Evolutionary conservation across 192 early-diverging fungal species (phyloP).

Genomic region (Entomortierella chlamydospora): DNA sequence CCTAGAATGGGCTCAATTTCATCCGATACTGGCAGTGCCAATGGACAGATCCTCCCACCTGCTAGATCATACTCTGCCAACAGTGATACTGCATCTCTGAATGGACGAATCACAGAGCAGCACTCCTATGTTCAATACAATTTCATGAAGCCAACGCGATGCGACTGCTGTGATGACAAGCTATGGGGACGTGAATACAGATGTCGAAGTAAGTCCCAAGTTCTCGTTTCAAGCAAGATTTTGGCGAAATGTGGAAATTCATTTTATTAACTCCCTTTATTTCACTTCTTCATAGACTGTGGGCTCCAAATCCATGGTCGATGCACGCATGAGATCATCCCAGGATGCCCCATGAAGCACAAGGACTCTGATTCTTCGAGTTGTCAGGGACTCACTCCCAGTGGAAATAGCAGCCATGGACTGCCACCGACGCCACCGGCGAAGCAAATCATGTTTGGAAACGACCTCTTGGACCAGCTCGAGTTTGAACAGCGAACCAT

Average conservation of each 20-base stretch:
- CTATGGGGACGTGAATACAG: slow-evolving; percentile 66
- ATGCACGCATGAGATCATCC: slow-evolving; percentile 45
- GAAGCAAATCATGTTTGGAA: slow-evolving; percentile 73
- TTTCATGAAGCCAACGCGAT: slow-evolving; percentile 59
- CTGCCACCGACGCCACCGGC: slow-evolving; percentile 32
- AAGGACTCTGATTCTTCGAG: slow-evolving; percentile 43
- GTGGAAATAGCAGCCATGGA: slow-evolving; percentile 32
- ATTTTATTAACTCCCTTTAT: not conserved
- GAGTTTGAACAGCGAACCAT: slow-evolving; percentile 67
- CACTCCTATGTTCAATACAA: slow-evolving; percentile 50
- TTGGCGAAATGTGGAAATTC: too few species aligned
- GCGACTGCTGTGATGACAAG: slow-evolving; percentile 68
- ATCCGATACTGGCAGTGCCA: slow-evolving; percentile 38
- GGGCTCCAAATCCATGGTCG: slow-evolving; percentile 59
- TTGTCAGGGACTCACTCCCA: slow-evolving; percentile 14
- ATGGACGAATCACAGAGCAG: slow-evolving; percentile 29
- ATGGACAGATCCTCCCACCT: slow-evolving; percentile 46
- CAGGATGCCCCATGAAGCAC: slow-evolving; percentile 23
- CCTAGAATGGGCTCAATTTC: not conserved
- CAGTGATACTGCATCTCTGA: slow-evolving; percentile 40
- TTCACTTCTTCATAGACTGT: slow-evolving; percentile 51
- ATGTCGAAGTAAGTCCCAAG: slow-evolving; percentile 51
- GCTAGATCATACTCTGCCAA: slow-evolving; percentile 27
- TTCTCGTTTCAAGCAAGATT: not conserved
- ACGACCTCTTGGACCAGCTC: slow-evolving; percentile 64